Conservation (phyloP, 805 yeast species). For the Kregervanrija pseudodelftensis region DNA sequence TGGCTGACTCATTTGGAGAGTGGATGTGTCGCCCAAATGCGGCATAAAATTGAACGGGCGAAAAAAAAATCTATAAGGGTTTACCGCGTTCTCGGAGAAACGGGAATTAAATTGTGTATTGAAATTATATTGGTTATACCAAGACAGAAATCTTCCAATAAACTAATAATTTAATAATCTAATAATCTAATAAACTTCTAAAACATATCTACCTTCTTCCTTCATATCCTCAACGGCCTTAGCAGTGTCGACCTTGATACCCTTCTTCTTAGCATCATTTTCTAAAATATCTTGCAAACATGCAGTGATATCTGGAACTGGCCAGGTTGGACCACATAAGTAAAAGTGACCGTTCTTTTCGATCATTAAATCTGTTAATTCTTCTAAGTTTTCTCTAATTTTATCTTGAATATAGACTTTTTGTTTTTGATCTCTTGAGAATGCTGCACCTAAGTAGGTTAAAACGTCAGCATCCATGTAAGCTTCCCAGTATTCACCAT, state of each 20-base stretch:
- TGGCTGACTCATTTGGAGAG: no score
- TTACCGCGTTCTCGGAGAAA: no score
- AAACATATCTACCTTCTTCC: slow-evolving; percentile 83
- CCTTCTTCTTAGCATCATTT: slow-evolving; percentile 62
- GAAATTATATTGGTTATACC: background rate
- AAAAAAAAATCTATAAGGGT: no score
- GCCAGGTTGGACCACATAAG: slow-evolving; percentile 99
- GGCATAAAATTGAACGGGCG: no score
- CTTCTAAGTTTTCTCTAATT: slow-evolving; percentile 68
- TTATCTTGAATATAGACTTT: slow-evolving; percentile 94
- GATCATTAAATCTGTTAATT: slow-evolving; percentile 73
- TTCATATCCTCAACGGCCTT: slow-evolving; percentile 88
- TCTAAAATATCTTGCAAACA: slow-evolving; percentile 77
- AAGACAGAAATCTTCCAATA: no score
- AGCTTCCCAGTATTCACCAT: slow-evolving; percentile 97
- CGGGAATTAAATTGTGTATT: no score
- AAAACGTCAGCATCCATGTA: slow-evolving; percentile 85
- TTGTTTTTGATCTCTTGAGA: slow-evolving; percentile 93
- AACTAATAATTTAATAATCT: background rate
- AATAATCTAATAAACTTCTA: slow-evolving; percentile 74
- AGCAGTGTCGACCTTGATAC: slow-evolving; percentile 62
- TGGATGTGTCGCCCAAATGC: no score
- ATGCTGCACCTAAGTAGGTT: slow-evolving; percentile 95
- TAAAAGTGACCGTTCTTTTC: slow-evolving; percentile 82
- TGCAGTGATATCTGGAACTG: slow-evolving; percentile 91